Conservation (phyloP, 176 grass and related monocot species). For the Pontederia crassipes region DNA sequence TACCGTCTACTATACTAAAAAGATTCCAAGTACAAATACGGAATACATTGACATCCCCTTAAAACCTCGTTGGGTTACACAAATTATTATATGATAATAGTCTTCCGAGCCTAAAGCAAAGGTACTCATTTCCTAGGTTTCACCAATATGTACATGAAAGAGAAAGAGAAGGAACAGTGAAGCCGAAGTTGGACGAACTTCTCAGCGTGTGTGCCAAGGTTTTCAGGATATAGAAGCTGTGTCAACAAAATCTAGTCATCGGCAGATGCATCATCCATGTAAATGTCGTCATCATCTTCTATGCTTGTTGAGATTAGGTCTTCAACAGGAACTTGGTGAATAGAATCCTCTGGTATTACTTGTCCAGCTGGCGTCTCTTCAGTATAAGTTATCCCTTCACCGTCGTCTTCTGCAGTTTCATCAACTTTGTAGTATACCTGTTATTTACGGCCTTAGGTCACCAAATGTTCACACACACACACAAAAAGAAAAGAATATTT, state of each 20-base stretch:
- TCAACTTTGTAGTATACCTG: constrained; percentile 17
- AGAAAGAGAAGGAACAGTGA: too few relatives aligned
- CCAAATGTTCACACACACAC: background rate
- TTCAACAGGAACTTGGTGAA: background rate
- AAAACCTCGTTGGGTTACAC: too few relatives aligned
- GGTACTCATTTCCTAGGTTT: too few relatives aligned
- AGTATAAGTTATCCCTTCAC: background rate
- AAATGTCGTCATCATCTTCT: background rate
- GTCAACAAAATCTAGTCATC: background rate
- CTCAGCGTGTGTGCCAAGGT: background rate
- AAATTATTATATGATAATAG: too few relatives aligned
- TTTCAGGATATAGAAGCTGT: background rate
- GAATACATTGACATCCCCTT: too few relatives aligned
- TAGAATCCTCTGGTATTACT: background rate
- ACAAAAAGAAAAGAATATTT: background rate
- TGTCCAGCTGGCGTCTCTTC: background rate
- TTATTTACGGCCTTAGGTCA: background rate
- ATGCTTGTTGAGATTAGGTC: background rate
- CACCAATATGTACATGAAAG: too few relatives aligned
- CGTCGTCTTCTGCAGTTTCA: background rate
- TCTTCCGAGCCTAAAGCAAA: too few relatives aligned
- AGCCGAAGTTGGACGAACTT: too few relatives aligned
- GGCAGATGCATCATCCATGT: background rate
- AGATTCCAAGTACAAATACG: too few relatives aligned
- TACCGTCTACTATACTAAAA: too few relatives aligned